A percentile compares a stretch with the other conserved stretches of the same genome.
phyloP scores from a whole-genome alignment of 441 rosid species.

The Jatropha multifida region DNA sequence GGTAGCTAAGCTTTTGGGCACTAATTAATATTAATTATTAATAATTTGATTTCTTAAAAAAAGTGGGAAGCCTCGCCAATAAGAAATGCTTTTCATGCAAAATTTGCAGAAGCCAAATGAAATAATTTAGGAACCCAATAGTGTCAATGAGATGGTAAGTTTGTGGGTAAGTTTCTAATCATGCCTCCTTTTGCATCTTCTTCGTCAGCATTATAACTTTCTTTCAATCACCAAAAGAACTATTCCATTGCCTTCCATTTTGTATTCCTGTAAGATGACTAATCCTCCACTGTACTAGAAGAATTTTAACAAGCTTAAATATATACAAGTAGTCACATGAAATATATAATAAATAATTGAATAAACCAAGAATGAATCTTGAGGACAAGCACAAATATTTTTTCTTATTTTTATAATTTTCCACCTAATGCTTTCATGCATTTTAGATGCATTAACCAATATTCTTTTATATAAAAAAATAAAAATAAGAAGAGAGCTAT shows the following conservation, averaged over 20 bases:
- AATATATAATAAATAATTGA: too few relatives aligned
- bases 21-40: background rate
- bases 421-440: too few relatives aligned
- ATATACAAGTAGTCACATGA: too few relatives aligned
- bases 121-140: background rate
- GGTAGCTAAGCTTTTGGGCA: background rate
- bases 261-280: background rate
- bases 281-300: background rate
- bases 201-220: background rate
- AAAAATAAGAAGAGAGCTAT: too few relatives aligned
- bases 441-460: too few relatives aligned
- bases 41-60: background rate
- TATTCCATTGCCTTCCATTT: background rate
- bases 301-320: too few relatives aligned
- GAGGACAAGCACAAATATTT: too few relatives aligned
- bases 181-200: background rate
- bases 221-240: background rate
- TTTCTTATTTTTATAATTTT: too few relatives aligned
- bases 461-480: too few relatives aligned
- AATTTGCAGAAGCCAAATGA: background rate
- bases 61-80: constrained; percentile 11
- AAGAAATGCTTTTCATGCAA: constrained; percentile 13
- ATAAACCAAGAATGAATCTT: too few relatives aligned
- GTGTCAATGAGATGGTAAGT: background rate
- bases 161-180: background rate